Percentiles rank a stretch among this genome's conserved stretches.
Evolutionary conservation across 2,329 filamentous ascomycete species (phyloP).

Genomic region (Scopulariopsis brevicaulis): DNA sequence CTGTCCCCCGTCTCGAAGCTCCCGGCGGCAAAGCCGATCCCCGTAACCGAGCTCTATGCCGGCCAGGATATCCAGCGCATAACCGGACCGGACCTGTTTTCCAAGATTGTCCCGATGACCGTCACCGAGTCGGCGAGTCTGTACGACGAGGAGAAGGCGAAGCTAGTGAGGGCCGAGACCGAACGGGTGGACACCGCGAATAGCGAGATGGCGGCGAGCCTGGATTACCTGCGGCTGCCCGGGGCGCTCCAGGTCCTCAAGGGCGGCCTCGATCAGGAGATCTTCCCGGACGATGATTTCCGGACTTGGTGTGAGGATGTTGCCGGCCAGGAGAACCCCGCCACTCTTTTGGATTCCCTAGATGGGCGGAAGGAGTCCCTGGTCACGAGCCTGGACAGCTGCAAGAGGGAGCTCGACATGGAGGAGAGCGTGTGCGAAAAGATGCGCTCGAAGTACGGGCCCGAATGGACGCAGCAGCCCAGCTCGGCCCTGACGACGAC

Average conservation of each 20-base stretch:
- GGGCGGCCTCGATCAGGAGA: constrained; percentile 76
- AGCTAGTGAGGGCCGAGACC: constrained; percentile 83
- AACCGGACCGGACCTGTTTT: constrained; percentile 92
- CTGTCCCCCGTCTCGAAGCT: constrained; percentile 77
- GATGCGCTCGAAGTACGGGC: constrained; percentile 95
- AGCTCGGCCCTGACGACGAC: constrained; percentile 84
- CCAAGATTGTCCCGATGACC: constrained; percentile 90
- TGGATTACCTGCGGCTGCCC: constrained; percentile 88
- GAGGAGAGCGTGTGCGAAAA: constrained; percentile 98
- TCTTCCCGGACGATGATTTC: constrained; percentile 83
- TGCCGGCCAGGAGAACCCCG: constrained; percentile 71
- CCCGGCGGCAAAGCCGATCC: constrained; percentile 91
- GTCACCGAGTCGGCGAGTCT: constrained; percentile 94
- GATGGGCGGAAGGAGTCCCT: constrained; percentile 69
- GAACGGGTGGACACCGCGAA: constrained; percentile 90
- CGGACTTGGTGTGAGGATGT: constrained; percentile 89
- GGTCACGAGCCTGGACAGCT: constrained; percentile 60
- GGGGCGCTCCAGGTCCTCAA: constrained; percentile 84
- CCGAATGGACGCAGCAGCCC: constrained; percentile 94
- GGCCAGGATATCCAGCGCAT: constrained; percentile 96
- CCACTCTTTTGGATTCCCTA: constrained; percentile 66
- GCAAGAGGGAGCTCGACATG: constrained; percentile 84
- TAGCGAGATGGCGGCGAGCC: constrained; percentile 86
- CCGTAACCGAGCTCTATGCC: constrained; percentile 91
- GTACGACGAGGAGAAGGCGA: constrained; percentile 98